Evolutionary conservation across 306 rosid species (phyloP).

Genomic region (Glycine soja): DNA sequence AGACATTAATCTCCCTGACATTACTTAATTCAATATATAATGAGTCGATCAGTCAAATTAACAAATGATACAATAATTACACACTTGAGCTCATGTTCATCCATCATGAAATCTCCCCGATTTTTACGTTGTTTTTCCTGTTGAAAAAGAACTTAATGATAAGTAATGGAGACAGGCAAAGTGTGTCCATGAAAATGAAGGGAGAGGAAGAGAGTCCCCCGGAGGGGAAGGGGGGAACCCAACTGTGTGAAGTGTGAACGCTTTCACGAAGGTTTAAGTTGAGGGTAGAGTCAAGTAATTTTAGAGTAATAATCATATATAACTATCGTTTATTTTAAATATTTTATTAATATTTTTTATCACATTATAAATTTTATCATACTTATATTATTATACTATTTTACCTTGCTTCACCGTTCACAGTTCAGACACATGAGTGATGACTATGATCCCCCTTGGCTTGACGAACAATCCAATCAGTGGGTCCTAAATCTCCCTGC

Average conservation of each 20-base stretch:
- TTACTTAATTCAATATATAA: too few species aligned
- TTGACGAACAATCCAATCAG: slow-evolving; percentile 51
- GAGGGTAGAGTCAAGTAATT: slow-evolving; percentile 17
- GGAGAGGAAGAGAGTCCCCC: neutral
- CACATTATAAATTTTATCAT: too few species aligned
- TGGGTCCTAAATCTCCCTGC: slow-evolving; percentile 59
- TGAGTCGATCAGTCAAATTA: neutral
- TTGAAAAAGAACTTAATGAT: neutral
- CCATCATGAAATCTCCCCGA: neutral
- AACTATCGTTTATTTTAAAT: too few species aligned
- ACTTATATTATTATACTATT: too few species aligned
- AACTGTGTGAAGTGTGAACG: neutral
- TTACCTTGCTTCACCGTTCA: neutral
- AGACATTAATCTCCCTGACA: too few species aligned
- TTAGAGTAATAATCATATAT: too few species aligned
- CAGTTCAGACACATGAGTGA: neutral
- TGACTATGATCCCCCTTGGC: neutral
- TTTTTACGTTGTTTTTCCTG: neutral
- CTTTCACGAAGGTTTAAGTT: neutral
- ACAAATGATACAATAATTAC: slow-evolving; percentile 10
- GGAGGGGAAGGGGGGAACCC: neutral
- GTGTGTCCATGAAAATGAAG: neutral
- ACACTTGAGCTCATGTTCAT: neutral
- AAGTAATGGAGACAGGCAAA: neutral
- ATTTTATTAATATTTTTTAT: too few species aligned